These are phyloP conservation scores for Aspergillus aculeatus DNA, from an alignment of 2,329 filamentous ascomycete genomes.

Conservation along the genomic window DNA sequence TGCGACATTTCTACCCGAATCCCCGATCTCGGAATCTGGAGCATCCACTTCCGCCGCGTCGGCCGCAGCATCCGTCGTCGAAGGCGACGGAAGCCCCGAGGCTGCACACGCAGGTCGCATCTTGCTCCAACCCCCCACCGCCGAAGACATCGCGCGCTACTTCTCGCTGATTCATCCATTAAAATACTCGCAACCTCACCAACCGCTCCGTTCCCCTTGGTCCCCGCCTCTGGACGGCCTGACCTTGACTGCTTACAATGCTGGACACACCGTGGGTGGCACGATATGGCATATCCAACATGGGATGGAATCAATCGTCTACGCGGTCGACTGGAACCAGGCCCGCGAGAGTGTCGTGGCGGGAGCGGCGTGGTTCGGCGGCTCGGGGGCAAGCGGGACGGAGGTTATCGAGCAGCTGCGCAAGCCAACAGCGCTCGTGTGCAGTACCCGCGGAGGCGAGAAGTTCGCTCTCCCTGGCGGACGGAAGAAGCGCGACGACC, in stretches of 20 bases:
- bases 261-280: conserved; percentile 90
- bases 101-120: conserved; percentile 42
- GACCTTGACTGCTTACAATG: conserved; percentile 94
- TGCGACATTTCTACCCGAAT: conserved; percentile 73
- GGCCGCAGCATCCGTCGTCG: conserved; percentile 30
- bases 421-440: conserved; percentile 90
- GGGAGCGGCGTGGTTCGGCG: conserved; percentile 89
- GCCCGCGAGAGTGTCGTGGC: conserved; percentile 93
- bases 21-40: conserved; percentile 61
- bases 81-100: conserved; percentile 33
- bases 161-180: conserved; percentile 87
- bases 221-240: conserved; percentile 86
- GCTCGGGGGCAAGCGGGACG: conserved; percentile 73
- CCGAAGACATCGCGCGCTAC: conserved; percentile 87
- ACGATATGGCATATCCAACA: conserved; percentile 99
- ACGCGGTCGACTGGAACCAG: conserved; percentile 97
- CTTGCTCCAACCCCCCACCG: conserved; percentile 67
- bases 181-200: conserved; percentile 95
- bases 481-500: conserved; percentile 78
- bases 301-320: conserved; percentile 93
- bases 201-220: conserved; percentile 81
- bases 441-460: conserved; percentile 79
- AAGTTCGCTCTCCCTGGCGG: conserved; percentile 68
- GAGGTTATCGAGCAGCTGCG: conserved; percentile 92
- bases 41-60: conserved; percentile 48